Percentiles rank a stretch among this genome's conserved stretches.
These are phyloP conservation scores for Aspergillus nomiae DNA, from an alignment of 2,329 filamentous ascomycete species.

Conservation along the genomic window DNA sequence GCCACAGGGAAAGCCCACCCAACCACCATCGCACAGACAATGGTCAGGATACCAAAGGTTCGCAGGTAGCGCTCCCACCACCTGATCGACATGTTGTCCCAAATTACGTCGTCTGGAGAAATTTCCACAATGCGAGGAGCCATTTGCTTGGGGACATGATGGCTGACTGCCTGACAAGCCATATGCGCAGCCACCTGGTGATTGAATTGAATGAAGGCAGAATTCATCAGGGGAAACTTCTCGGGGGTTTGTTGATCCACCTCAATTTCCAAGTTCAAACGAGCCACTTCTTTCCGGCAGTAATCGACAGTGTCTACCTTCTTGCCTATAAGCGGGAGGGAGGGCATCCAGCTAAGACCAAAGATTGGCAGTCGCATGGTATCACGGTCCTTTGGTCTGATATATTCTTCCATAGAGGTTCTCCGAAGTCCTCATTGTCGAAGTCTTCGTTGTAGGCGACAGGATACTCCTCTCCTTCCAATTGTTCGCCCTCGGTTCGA, in stretches of 20 bases:
- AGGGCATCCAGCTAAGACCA: conserved; percentile 69
- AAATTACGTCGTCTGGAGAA: conserved; percentile 86
- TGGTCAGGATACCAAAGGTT: conserved; percentile 63
- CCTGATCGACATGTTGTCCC: conserved; percentile 94
- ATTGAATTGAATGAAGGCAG: conserved; percentile 98
- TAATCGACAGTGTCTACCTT: conserved; percentile 96
- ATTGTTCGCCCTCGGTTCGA: conserved; percentile 29
- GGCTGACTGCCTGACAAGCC: conserved; percentile 89
- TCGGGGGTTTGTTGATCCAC: conserved; percentile 83
- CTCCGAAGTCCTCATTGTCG: conserved; percentile 62
- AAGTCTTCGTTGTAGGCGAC: conserved; percentile 64
- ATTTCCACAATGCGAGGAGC: conserved; percentile 90
- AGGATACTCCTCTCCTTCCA: conserved; percentile 56
- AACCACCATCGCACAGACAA: conserved; percentile 75
- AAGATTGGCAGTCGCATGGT: conserved; percentile 75
- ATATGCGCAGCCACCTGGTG: conserved; percentile 97
- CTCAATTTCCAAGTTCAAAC: conserved; percentile 89
- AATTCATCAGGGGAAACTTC: conserved; percentile 88
- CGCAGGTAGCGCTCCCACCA: conserved; percentile 92
- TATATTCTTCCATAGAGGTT: conserved; percentile 78
- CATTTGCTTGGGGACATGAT: conserved; percentile 94
- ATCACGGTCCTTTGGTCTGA: conserved; percentile 79
- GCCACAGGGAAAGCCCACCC: conserved; percentile 90
- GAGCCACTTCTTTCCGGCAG: conserved; percentile 81
- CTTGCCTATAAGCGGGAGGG: conserved; percentile 75